phyloP scores from a whole-genome alignment of 371 early-diverging fungal species.

The Mortierella sp. region DNA sequence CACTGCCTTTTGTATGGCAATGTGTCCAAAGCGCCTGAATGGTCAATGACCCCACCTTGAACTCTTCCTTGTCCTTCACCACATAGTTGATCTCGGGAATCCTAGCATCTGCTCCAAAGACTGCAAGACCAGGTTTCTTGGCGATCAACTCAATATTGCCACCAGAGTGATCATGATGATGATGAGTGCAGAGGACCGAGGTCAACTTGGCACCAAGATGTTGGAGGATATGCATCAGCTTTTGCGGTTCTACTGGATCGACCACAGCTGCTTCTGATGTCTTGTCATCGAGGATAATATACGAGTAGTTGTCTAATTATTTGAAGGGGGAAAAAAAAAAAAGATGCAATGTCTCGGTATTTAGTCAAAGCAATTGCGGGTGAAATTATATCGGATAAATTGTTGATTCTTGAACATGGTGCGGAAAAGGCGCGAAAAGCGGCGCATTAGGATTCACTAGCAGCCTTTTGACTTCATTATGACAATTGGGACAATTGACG shows the following conservation, averaged over 20 bases:
- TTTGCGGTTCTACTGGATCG: constrained; percentile 78
- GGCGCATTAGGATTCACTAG: too few relatives aligned
- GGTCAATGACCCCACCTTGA: constrained; percentile 79
- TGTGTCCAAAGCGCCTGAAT: constrained; percentile 78
- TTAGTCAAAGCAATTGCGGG: too few relatives aligned
- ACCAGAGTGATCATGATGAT: constrained; percentile 86
- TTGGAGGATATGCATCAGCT: constrained; percentile 63
- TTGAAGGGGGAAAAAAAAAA: too few relatives aligned
- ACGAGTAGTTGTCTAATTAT: constrained; percentile 82
- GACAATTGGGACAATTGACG: too few relatives aligned
- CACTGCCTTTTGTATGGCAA: constrained; percentile 93
- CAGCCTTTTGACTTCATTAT: too few relatives aligned
- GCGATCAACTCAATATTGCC: constrained; percentile 78
- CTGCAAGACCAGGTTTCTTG: constrained; percentile 75
- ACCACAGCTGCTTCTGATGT: constrained; percentile 69
- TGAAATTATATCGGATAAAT: too few relatives aligned
- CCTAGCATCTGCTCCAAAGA: constrained; percentile 92
- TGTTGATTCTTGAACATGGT: too few relatives aligned
- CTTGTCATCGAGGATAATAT: constrained; percentile 78
- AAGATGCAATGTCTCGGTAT: not conserved
- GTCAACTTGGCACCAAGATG: constrained; percentile 65
- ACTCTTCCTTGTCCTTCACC: constrained; percentile 80
- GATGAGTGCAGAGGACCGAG: constrained; percentile 81
- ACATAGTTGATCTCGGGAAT: constrained; percentile 85
- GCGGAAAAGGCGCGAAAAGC: too few relatives aligned